phyloP scores from a whole-genome alignment of 148 eudicot genomes.

The Hydrangea macrophylla region DNA sequence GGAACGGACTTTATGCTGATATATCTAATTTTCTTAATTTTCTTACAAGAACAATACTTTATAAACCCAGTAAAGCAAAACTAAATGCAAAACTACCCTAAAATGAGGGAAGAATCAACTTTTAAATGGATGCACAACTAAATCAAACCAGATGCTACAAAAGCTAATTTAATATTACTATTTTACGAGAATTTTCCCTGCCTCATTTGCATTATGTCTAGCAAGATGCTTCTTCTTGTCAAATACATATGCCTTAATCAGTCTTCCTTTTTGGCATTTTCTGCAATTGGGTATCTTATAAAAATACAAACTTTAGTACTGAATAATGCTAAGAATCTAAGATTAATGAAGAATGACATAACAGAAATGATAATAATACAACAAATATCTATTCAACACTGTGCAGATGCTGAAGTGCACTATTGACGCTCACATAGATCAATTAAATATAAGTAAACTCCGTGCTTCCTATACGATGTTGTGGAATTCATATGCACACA shows the following conservation, averaged over 20 bases:
- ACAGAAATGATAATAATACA: background rate
- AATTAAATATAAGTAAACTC: background rate
- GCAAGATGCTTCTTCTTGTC: conserved; percentile 91
- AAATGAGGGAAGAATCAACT: background rate
- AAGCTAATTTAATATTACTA: conserved; percentile 38
- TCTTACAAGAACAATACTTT: background rate
- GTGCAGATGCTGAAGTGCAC: background rate
- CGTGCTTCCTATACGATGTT: background rate
- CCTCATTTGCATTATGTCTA: conserved; percentile 82
- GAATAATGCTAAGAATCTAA: background rate
- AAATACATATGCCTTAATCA: conserved; percentile 86
- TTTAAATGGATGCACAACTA: background rate
- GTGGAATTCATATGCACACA: too few relatives aligned
- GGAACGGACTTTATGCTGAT: background rate
- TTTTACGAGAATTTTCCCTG: conserved; percentile 80
- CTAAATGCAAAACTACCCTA: too few relatives aligned
- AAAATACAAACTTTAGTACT: conserved; percentile 47
- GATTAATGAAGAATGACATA: background rate
- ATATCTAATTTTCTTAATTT: background rate
- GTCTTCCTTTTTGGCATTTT: conserved; percentile 98
- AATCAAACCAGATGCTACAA: background rate
- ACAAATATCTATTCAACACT: background rate
- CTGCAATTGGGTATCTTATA: conserved; percentile 95
- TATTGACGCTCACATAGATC: background rate
- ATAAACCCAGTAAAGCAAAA: background rate